A percentile compares a stretch with the other conserved stretches of the same genome.
These are phyloP conservation scores for Tetragonia tetragonoides DNA, from an alignment of 148 eudicot species.

Conservation along the genomic window DNA sequence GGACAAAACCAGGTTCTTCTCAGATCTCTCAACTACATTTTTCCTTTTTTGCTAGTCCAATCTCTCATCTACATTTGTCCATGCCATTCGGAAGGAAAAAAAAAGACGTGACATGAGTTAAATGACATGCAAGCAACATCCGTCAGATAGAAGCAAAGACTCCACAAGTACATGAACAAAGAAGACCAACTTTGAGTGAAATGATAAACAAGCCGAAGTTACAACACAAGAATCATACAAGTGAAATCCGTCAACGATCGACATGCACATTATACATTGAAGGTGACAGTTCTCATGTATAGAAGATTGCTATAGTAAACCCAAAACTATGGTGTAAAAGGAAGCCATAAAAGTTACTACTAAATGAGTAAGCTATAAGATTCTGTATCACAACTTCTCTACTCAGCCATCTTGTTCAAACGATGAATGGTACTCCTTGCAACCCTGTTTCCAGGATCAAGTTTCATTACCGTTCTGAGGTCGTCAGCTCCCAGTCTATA, in stretches of 20 bases:
- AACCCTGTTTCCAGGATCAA: slow-evolving; percentile 87
- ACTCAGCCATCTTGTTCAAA: slow-evolving; percentile 77
- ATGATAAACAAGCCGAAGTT: slow-evolving; percentile 9
- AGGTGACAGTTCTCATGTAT: slow-evolving; percentile 3
- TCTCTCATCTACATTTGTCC: too few relatives aligned
- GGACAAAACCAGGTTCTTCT: too few relatives aligned
- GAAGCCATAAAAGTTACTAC: slow-evolving; percentile 22
- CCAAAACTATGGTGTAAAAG: background rate
- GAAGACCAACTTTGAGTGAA: background rate
- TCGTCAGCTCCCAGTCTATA: slow-evolving; percentile 96
- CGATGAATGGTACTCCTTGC: slow-evolving; percentile 95
- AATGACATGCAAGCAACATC: too few relatives aligned
- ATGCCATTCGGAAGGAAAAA: too few relatives aligned
- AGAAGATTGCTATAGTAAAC: background rate
- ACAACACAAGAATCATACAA: slow-evolving; percentile 23
- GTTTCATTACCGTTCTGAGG: slow-evolving; percentile 87
- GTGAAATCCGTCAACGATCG: background rate
- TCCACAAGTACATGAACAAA: background rate
- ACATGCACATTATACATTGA: background rate
- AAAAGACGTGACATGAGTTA: too few relatives aligned
- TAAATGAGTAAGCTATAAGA: slow-evolving; percentile 22
- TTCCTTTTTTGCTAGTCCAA: too few relatives aligned
- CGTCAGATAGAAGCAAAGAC: too few relatives aligned
- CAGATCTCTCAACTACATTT: too few relatives aligned
- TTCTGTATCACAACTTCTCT: slow-evolving; percentile 15